Evolutionary conservation across 768 basidiomycete species (phyloP).

Genomic region (Amyloporia xantha): DNA sequence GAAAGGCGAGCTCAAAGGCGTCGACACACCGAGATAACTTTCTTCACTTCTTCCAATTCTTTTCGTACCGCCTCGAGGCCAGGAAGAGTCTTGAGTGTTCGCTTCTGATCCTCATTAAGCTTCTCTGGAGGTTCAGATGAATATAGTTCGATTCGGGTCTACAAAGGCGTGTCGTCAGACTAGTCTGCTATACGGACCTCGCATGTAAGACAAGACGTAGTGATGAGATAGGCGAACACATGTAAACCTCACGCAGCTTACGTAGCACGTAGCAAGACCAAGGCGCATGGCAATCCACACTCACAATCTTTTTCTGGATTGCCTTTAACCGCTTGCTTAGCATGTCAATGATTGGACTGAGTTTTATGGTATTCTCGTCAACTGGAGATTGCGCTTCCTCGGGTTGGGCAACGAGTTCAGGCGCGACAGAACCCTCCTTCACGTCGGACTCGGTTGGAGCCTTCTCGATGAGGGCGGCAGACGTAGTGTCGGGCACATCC

Average conservation of each 20-base stretch:
- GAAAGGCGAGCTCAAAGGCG: neutral
- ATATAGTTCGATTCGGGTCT: slow-evolving; percentile 74
- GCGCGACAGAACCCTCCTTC: slow-evolving; percentile 40
- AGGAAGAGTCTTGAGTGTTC: slow-evolving; percentile 64
- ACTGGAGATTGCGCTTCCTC: slow-evolving; percentile 15
- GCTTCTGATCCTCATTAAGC: slow-evolving; percentile 85
- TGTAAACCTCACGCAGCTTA: no score
- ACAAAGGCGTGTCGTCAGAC: neutral
- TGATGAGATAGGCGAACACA: no score
- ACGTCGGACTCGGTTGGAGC: slow-evolving; percentile 42
- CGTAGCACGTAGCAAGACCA: no score
- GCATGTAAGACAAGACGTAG: no score
- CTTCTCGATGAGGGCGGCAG: slow-evolving; percentile 42
- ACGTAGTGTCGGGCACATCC: slow-evolving; percentile 38
- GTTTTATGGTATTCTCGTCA: slow-evolving; percentile 40
- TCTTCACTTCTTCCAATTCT: slow-evolving; percentile 80
- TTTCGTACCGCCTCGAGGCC: slow-evolving; percentile 72
- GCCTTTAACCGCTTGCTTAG: slow-evolving; percentile 72
- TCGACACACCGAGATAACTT: slow-evolving; percentile 64
- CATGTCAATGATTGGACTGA: slow-evolving; percentile 71
- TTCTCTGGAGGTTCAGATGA: slow-evolving; percentile 59
- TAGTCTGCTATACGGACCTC: neutral
- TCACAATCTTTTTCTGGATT: slow-evolving; percentile 79
- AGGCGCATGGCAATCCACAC: slow-evolving; percentile 16
- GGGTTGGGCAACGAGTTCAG: slow-evolving; percentile 38